Percentiles rank a stretch among this genome's conserved stretches.
Evolutionary conservation across 2,329 filamentous ascomycete genomes (phyloP).

Genomic region (Colletotrichum noveboracense): DNA sequence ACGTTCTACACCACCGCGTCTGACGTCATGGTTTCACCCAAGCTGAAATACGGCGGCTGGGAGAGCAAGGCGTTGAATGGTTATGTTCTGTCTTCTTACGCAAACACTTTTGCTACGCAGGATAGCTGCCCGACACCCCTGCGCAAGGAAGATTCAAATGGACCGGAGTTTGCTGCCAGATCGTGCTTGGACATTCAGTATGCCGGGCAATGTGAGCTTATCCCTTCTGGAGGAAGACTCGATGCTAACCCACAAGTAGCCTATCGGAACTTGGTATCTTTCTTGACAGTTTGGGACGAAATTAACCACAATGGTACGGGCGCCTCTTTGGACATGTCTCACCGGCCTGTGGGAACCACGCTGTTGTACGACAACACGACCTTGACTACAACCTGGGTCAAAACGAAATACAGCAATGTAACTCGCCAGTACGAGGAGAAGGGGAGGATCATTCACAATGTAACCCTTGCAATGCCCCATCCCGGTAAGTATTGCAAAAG

Average conservation of each 20-base stretch:
- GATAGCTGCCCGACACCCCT: conserved; percentile 68
- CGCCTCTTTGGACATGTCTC: conserved; percentile 40
- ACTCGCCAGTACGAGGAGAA: conserved; percentile 52
- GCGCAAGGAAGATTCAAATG: conserved; percentile 38
- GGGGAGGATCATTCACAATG: conserved; percentile 72
- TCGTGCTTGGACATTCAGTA: conserved; percentile 75
- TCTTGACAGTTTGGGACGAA: conserved; percentile 59
- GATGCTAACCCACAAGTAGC: conserved; percentile 33
- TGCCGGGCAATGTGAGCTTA: conserved; percentile 60
- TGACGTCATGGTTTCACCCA: conserved; percentile 76
- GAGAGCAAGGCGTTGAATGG: conserved; percentile 56
- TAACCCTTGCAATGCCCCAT: conserved; percentile 80
- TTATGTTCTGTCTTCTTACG: conserved; percentile 65
- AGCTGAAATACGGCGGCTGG: conserved; percentile 65
- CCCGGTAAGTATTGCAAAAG: conserved; percentile 40
- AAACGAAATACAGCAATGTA: conserved; percentile 57
- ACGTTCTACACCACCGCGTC: conserved; percentile 81
- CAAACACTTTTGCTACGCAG: conserved; percentile 63
- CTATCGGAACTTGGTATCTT: conserved; percentile 73
- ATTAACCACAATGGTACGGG: conserved; percentile 49
- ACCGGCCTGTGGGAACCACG: conserved; percentile 65
- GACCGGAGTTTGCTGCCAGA: conserved; percentile 36
- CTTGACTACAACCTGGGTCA: conserved; percentile 72
- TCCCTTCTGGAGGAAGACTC: background rate
- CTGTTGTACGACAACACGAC: conserved; percentile 77